phyloP scores from a whole-genome alignment of 441 rosid genomes.

The Gossypium laxum region DNA sequence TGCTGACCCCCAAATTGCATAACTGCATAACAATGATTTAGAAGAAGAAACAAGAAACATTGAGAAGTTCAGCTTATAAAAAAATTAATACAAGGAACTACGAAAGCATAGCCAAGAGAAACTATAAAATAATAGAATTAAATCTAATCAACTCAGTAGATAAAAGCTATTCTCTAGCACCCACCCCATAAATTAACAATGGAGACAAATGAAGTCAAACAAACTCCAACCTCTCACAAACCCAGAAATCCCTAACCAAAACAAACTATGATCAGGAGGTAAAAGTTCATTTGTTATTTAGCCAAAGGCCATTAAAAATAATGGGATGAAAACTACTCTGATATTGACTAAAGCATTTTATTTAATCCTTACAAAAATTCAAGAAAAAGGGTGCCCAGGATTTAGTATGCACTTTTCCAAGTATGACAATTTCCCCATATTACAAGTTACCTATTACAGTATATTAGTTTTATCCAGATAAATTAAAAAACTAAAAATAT shows the following conservation, averaged over 20 bases:
- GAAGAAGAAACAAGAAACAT: neutral
- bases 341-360: neutral
- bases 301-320: neutral
- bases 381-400: neutral
- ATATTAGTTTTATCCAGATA: conserved; percentile 1
- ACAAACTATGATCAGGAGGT: neutral
- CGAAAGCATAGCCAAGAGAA: neutral
- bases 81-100: neutral
- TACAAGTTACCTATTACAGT: neutral
- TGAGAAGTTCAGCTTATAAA: neutral
- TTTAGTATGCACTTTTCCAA: neutral
- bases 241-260: neutral
- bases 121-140: neutral
- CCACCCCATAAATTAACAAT: neutral
- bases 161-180: neutral
- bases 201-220: neutral
- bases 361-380: neutral
- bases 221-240: neutral
- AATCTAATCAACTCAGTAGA: neutral
- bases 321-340: neutral
- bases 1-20: conserved; percentile 90
- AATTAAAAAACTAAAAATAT: neutral
- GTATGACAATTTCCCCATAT: neutral
- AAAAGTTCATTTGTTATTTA: neutral
- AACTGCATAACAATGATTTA: conserved; percentile 35